Evolutionary conservation across 2,329 filamentous ascomycete species (phyloP).

Genomic region (Talaromyces sp.): DNA sequence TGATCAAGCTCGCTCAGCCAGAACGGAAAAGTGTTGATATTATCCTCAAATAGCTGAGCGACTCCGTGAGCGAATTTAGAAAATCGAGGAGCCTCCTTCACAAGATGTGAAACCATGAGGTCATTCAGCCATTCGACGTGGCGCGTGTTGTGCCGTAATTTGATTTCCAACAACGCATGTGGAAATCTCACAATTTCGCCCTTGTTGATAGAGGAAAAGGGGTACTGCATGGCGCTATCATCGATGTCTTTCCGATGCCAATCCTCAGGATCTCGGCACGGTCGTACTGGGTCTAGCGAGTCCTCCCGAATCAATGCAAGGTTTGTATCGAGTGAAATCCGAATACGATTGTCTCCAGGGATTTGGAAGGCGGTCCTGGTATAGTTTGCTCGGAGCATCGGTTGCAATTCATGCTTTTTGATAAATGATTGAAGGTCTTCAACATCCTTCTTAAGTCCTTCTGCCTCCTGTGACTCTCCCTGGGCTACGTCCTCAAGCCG

Average conservation of each 20-base stretch:
- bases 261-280: constrained; percentile 77
- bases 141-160: constrained; percentile 60
- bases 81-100: constrained; percentile 83
- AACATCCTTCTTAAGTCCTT: constrained; percentile 65
- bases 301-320: constrained; percentile 77
- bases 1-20: constrained; percentile 89
- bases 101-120: constrained; percentile 84
- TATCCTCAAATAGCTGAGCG: constrained; percentile 85
- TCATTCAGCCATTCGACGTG: constrained; percentile 83
- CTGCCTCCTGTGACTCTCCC: constrained; percentile 59
- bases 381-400: constrained; percentile 86
- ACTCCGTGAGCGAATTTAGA: constrained; percentile 96
- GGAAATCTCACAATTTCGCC: constrained; percentile 89
- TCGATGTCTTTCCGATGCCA: constrained; percentile 95
- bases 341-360: constrained; percentile 80
- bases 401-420: constrained; percentile 68
- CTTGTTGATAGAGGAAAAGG: constrained; percentile 80
- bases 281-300: constrained; percentile 70
- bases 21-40: constrained; percentile 93
- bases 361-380: constrained; percentile 94
- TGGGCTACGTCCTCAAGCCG: constrained; percentile 77
- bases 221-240: constrained; percentile 71
- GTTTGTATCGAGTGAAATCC: constrained; percentile 89
- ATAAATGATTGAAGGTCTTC: constrained; percentile 75
- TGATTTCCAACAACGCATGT: constrained; percentile 87